phyloP scores from a whole-genome alignment of 2,329 filamentous ascomycete genomes.

The Aplosporella prunicola region DNA sequence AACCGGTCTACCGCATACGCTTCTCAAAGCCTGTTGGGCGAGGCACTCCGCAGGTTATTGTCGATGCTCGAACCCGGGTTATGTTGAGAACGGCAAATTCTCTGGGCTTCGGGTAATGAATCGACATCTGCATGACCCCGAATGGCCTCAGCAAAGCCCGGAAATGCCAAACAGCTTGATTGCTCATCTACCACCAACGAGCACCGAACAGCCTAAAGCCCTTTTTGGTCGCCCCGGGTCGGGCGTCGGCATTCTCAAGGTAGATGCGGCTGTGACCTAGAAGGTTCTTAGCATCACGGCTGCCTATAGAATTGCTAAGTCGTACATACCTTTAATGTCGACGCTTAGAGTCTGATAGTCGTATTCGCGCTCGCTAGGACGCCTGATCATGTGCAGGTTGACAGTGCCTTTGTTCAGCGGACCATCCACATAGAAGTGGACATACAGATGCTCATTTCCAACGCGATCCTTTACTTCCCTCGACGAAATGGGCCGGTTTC shows the following conservation, averaged over 20 bases:
- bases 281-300: neutral
- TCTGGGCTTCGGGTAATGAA: no score
- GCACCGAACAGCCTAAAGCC: conserved; percentile 9
- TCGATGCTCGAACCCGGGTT: no score
- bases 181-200: conserved; percentile 9
- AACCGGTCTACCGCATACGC: no score
- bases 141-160: no score
- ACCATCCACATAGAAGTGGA: conserved; percentile 72
- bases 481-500: conserved; percentile 43
- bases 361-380: conserved; percentile 54
- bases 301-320: no score
- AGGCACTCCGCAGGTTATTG: no score
- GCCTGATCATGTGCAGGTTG: conserved; percentile 66
- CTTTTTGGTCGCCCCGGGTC: neutral
- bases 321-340: conserved; percentile 58
- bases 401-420: conserved; percentile 64
- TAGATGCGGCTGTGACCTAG: conserved; percentile 7
- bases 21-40: no score
- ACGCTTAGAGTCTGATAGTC: conserved; percentile 73
- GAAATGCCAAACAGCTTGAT: no score
- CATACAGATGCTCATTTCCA: conserved; percentile 70
- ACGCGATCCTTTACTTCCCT: conserved; percentile 59
- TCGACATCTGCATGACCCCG: no score
- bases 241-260: conserved; percentile 5
- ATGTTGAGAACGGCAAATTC: no score